A percentile compares a stretch with the other conserved stretches of the same genome.
phyloP scores from a whole-genome alignment of 345 rosid species.

The Boechera retrofracta region DNA sequence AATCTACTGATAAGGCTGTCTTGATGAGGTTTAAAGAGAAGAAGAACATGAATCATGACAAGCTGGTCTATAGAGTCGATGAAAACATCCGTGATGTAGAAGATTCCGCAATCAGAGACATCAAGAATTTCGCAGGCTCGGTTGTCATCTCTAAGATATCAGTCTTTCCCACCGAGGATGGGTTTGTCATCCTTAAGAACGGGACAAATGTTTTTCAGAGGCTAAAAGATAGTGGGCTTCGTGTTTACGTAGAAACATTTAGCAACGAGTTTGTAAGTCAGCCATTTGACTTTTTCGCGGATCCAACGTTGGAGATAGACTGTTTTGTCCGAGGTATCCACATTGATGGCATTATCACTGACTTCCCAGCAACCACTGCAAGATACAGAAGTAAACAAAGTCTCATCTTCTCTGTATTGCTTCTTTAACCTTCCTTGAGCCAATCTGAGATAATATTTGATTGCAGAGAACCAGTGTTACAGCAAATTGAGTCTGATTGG shows the following conservation, averaged over 20 bases:
- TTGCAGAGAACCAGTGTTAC: conserved; percentile 76
- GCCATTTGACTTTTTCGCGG: conserved; percentile 73
- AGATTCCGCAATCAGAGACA: conserved; percentile 55
- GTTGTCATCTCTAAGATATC: conserved; percentile 65
- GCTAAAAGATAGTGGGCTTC: conserved; percentile 55
- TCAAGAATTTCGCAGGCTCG: conserved; percentile 67
- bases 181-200: conserved; percentile 41
- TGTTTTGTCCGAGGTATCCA: conserved; percentile 31
- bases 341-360: conserved; percentile 73
- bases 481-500: conserved; percentile 44
- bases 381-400: conserved; percentile 66
- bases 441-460: conserved; percentile 24
- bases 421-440: conserved; percentile 13
- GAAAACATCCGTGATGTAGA: conserved; percentile 59
- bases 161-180: conserved; percentile 48
- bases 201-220: conserved; percentile 47
- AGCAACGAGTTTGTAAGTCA: conserved; percentile 80
- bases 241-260: conserved; percentile 68
- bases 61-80: conserved; percentile 65
- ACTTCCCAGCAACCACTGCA: conserved; percentile 74
- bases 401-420: conserved; percentile 20
- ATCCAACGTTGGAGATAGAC: conserved; percentile 75
- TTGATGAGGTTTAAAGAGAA: conserved; percentile 61
- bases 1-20: conserved; percentile 75
- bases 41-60: conserved; percentile 46